These are phyloP conservation scores for Cordia subcordata DNA, from an alignment of 257 asterid species.

Conservation along the genomic window DNA sequence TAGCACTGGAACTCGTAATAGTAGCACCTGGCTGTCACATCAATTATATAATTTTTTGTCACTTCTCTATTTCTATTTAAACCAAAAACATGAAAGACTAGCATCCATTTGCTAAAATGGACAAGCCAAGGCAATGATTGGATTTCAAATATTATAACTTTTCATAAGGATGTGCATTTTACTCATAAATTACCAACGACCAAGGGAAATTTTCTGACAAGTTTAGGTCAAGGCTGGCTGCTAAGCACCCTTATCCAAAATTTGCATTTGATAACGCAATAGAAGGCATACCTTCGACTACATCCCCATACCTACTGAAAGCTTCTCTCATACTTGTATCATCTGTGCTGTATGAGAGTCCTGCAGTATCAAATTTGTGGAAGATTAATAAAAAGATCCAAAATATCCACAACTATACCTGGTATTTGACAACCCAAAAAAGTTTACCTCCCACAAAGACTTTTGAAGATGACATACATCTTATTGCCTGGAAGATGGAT, in stretches of 20 bases:
- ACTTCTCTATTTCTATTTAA: too few species aligned
- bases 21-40: too few species aligned
- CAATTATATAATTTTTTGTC: too few species aligned
- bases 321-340: constrained; percentile 53
- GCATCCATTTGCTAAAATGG: too few species aligned
- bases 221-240: not conserved
- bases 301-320: constrained; percentile 65
- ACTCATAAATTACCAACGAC: too few species aligned
- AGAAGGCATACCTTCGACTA: constrained; percentile 55
- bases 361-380: constrained; percentile 34
- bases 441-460: constrained; percentile 68
- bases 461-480: constrained; percentile 82
- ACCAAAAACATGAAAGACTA: too few species aligned
- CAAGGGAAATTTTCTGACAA: not conserved
- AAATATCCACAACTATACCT: not conserved
- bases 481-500: constrained; percentile 55
- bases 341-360: constrained; percentile 58
- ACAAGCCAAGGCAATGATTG: too few species aligned
- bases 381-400: not conserved
- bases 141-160: too few species aligned
- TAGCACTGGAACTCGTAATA: too few species aligned
- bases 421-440: not conserved
- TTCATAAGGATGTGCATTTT: too few species aligned
- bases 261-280: too few species aligned
- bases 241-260: too few species aligned